Percentiles rank a stretch among this genome's conserved stretches.
These are phyloP conservation scores for Xylaria intraflava DNA, from an alignment of 495 filamentous ascomycete genomes.

Conservation along the genomic window DNA sequence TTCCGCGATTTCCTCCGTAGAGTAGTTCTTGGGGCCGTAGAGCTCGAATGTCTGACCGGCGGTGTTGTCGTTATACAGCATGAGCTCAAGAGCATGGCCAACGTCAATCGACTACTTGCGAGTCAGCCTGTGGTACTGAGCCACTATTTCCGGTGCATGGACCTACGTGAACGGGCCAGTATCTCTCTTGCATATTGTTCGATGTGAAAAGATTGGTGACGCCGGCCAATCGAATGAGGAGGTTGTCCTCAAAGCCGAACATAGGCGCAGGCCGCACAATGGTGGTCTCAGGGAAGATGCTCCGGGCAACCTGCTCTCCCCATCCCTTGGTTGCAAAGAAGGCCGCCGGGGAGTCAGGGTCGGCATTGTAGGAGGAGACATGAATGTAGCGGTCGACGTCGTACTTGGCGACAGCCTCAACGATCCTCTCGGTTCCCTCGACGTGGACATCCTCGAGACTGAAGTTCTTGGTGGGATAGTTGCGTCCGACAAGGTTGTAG, in stretches of 20 bases:
- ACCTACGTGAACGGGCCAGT: slow-evolving; percentile 85
- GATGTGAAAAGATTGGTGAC: slow-evolving; percentile 74
- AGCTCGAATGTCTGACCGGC: slow-evolving; percentile 90
- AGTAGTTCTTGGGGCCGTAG: slow-evolving; percentile 89
- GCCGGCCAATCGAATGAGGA: slow-evolving; percentile 79
- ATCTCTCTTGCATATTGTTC: slow-evolving; percentile 88
- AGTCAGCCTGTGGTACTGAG: slow-evolving; percentile 15
- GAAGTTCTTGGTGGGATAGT: slow-evolving; percentile 99
- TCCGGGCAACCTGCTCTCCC: slow-evolving; percentile 76
- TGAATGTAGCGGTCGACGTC: slow-evolving; percentile 97
- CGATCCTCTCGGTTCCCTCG: slow-evolving; percentile 90
- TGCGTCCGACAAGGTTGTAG: slow-evolving; percentile 88
- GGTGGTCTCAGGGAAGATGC: slow-evolving; percentile 95
- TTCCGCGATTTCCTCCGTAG: slow-evolving; percentile 75
- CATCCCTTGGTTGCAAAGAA: slow-evolving; percentile 86
- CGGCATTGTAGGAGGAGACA: slow-evolving; percentile 89
- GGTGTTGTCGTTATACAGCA: slow-evolving; percentile 84
- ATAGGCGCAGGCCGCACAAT: slow-evolving; percentile 92
- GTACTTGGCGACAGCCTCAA: slow-evolving; percentile 94
- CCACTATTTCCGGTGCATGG: background rate
- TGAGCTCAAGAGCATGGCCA: slow-evolving; percentile 75
- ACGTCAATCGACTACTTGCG: slow-evolving; percentile 70
- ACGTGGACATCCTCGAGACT: slow-evolving; percentile 86
- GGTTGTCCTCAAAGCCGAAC: slow-evolving; percentile 89
- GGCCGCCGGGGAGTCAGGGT: slow-evolving; percentile 70